Percentiles rank a stretch among this genome's conserved stretches.
Evolutionary conservation across 129 eudicot species (phyloP).

Genomic region (Escallonia rubra): DNA sequence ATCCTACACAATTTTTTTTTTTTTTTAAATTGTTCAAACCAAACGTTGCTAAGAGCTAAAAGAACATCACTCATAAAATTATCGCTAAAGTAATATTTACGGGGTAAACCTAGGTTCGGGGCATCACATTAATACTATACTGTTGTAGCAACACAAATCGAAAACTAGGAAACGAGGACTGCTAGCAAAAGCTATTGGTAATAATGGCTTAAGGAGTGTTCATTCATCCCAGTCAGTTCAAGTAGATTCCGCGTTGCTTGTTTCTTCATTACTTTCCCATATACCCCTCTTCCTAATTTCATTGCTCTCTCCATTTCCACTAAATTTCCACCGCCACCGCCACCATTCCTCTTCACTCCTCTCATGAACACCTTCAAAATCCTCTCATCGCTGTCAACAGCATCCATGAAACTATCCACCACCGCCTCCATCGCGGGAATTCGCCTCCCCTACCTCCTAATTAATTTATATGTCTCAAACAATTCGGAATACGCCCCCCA

Average conservation of each 20-base stretch:
- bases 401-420: conserved; percentile 78
- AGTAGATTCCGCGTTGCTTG: conserved; percentile 73
- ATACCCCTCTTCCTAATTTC: conserved; percentile 83
- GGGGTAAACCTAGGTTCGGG: too few species aligned
- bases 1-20: too few species aligned
- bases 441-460: conserved; percentile 79
- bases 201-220: conserved; percentile 17
- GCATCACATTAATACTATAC: too few species aligned
- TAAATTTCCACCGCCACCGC: conserved; percentile 32
- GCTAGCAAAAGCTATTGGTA: too few species aligned
- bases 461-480: conserved; percentile 60
- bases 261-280: conserved; percentile 84
- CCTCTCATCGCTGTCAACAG: conserved; percentile 80
- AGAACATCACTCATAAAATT: too few species aligned
- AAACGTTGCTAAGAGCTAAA: too few species aligned
- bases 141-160: too few species aligned
- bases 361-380: conserved; percentile 52
- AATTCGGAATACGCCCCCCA: conserved; percentile 73
- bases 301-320: conserved; percentile 78
- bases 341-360: conserved; percentile 60
- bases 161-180: too few species aligned
- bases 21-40: too few species aligned
- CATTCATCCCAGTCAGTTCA: conserved; percentile 29
- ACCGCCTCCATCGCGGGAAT: conserved; percentile 57
- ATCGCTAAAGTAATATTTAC: too few species aligned